Evolutionary conservation across 2,329 filamentous ascomycete species (phyloP).

Genomic region (Aspergillus latus): DNA sequence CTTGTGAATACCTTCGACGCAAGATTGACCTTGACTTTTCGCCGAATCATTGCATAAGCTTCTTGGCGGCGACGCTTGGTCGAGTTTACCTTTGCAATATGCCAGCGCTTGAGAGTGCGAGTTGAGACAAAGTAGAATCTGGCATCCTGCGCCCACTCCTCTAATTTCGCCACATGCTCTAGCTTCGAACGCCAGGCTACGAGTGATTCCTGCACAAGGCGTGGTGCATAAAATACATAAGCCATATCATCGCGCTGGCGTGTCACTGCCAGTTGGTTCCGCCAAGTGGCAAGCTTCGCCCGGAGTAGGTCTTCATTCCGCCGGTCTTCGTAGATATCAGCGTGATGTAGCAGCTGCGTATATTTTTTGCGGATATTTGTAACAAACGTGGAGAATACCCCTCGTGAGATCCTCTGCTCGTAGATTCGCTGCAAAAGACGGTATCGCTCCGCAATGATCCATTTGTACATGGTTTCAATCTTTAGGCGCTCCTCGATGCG

Average conservation of each 20-base stretch:
- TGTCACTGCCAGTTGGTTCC: conserved; percentile 38
- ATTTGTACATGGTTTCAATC: conserved; percentile 59
- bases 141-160: conserved; percentile 55
- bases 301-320: conserved; percentile 35
- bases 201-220: conserved; percentile 42
- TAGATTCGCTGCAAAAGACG: conserved; percentile 41
- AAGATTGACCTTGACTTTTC: conserved; percentile 55
- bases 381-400: conserved; percentile 42
- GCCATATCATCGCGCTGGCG: conserved; percentile 43
- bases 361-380: conserved; percentile 40
- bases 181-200: conserved; percentile 38
- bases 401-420: conserved; percentile 41
- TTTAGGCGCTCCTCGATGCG: conserved; percentile 58
- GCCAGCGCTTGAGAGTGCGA: conserved; percentile 53
- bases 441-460: conserved; percentile 55
- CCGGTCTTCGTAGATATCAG: conserved; percentile 35
- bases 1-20: conserved; percentile 44
- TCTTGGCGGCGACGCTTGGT: conserved; percentile 55
- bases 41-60: conserved; percentile 55
- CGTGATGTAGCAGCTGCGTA: conserved; percentile 37
- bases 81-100: conserved; percentile 49
- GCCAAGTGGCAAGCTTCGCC: conserved; percentile 40
- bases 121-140: conserved; percentile 57
- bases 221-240: conserved; percentile 45
- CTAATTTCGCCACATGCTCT: conserved; percentile 49